These are phyloP conservation scores for Pseudogymnoascus sp. DNA, from an alignment of 2,329 filamentous ascomycete genomes.

Conservation along the genomic window DNA sequence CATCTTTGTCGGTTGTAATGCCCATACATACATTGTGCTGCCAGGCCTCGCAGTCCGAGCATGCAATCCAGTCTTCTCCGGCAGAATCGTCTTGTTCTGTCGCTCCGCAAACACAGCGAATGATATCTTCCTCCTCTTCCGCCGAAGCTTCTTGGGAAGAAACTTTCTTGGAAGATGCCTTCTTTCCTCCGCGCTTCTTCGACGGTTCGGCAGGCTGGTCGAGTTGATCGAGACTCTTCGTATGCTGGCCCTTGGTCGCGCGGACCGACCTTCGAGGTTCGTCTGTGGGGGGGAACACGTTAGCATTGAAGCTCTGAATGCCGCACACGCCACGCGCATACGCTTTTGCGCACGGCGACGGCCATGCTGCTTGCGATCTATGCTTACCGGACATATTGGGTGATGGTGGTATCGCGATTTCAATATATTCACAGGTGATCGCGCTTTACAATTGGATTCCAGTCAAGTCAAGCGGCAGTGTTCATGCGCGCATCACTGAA, in stretches of 20 bases:
- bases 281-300: conserved; percentile 36
- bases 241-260: conserved; percentile 93
- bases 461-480: conserved; percentile 26
- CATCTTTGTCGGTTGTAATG: conserved; percentile 62
- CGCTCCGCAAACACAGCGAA: conserved; percentile 87
- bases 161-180: conserved; percentile 33
- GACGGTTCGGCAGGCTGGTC: conserved; percentile 47
- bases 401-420: conserved; percentile 7
- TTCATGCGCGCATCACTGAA: conserved; percentile 27
- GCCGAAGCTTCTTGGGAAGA: conserved; percentile 22
- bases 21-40: conserved; percentile 97
- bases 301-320: conserved; percentile 17
- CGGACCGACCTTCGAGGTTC: conserved; percentile 91
- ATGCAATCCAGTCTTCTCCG: conserved; percentile 89
- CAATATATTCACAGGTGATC: conserved; percentile 19
- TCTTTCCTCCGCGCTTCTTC: conserved; percentile 46
- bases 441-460: conserved; percentile 24
- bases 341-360: neutral
- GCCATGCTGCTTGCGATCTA: conserved; percentile 1
- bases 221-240: conserved; percentile 73
- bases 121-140: conserved; percentile 51
- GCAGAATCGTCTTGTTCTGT: conserved; percentile 78
- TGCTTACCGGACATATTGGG: conserved; percentile 54
- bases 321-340: neutral
- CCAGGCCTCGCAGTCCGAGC: conserved; percentile 87